Evolutionary conservation across 352 stramenopile species (phyloP).

Genomic region (Phytophthora brassicae): DNA sequence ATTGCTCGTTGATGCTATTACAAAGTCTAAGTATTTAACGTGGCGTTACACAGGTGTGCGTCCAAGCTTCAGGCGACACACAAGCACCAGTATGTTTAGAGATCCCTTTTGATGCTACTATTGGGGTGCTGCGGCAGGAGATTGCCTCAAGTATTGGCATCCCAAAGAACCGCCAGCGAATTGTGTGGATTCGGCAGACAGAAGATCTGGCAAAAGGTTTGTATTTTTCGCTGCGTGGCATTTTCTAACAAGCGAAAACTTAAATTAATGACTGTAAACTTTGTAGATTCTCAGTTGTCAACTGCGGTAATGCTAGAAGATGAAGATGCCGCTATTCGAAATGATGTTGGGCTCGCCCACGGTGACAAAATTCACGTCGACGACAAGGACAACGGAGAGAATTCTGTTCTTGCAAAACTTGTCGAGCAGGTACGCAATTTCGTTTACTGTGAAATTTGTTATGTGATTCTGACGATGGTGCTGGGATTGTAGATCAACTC

Average conservation of each 20-base stretch:
- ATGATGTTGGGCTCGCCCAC: conserved; percentile 82
- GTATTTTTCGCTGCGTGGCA: not conserved
- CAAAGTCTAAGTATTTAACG: conserved; percentile 11
- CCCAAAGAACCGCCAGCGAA: conserved; percentile 76
- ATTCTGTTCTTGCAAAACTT: conserved; percentile 80
- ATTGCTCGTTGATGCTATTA: not conserved
- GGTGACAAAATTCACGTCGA: conserved; percentile 90
- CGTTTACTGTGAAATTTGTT: not conserved
- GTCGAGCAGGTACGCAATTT: conserved; percentile 63
- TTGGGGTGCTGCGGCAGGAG: conserved; percentile 70
- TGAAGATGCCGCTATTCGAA: conserved; percentile 67
- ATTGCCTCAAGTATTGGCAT: conserved; percentile 85
- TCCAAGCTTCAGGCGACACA: conserved; percentile 80
- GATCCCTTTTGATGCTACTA: conserved; percentile 77
- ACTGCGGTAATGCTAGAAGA: conserved; percentile 72
- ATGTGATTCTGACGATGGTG: not conserved
- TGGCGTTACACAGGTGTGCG: conserved; percentile 55
- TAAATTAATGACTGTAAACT: not conserved
- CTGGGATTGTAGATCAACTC: conserved; percentile 68
- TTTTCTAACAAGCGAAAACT: not conserved
- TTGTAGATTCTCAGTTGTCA: conserved; percentile 66
- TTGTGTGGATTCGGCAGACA: conserved; percentile 88
- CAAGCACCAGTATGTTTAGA: conserved; percentile 80
- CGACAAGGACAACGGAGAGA: conserved; percentile 73
- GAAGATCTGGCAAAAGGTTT: conserved; percentile 83